These are phyloP conservation scores for Penicillium coprophilum DNA, from an alignment of 495 filamentous ascomycete genomes.

Conservation along the genomic window DNA sequence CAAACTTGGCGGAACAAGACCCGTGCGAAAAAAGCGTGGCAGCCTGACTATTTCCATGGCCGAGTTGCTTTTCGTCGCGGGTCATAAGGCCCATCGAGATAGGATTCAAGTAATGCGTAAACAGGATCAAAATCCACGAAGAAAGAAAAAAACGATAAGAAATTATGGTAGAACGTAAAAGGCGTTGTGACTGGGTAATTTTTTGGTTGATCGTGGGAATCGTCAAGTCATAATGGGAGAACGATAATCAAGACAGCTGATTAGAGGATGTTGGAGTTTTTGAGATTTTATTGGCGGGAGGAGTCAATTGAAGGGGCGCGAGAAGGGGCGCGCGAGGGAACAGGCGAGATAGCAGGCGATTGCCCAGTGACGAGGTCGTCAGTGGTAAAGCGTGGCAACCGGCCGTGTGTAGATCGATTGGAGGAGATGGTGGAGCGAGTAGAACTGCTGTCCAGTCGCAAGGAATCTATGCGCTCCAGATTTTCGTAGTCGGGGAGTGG, in stretches of 20 bases:
- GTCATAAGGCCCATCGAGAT: conserved; percentile 10
- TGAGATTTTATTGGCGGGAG: conserved; percentile 20
- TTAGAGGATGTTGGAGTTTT: neutral
- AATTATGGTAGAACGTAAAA: conserved; percentile 18
- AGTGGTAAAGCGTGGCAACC: conserved; percentile 24
- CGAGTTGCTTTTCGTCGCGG: neutral
- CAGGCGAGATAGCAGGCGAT: conserved; percentile 22
- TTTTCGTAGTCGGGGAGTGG: conserved; percentile 48
- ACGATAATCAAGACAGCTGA: conserved; percentile 4
- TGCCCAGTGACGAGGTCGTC: conserved; percentile 27
- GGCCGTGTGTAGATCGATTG: conserved; percentile 17
- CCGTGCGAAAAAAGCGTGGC: conserved; percentile 8
- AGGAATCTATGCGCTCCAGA: conserved; percentile 45
- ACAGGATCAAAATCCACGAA: neutral
- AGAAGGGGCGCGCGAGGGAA: conserved; percentile 23
- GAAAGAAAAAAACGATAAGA: neutral
- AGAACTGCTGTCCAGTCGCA: conserved; percentile 42
- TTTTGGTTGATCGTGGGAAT: conserved; percentile 23
- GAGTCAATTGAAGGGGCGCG: conserved; percentile 25
- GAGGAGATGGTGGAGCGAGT: conserved; percentile 32
- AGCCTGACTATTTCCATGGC: neutral
- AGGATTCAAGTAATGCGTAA: neutral
- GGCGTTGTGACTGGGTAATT: conserved; percentile 13
- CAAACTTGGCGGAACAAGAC: conserved; percentile 6
- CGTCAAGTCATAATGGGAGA: conserved; percentile 25